Base-by-base conservation (phyloP, 1,284 basidiomycete species). In the Meira miltonrushii region DNA sequence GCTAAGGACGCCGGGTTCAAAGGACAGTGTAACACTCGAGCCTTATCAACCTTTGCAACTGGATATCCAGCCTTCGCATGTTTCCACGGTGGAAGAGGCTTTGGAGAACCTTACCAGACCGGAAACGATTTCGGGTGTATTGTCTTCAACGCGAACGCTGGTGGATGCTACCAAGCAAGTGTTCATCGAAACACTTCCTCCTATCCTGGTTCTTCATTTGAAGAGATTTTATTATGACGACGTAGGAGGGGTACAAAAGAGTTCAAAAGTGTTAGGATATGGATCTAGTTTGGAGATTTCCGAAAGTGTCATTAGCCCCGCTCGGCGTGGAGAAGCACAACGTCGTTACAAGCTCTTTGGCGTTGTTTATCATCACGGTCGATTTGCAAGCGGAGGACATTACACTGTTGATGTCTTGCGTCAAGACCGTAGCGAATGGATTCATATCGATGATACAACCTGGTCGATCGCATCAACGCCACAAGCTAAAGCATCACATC, bases 341-440 rank as follows among this genome's bases (percentile, higher is more conserved):
- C 82, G 85, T 13, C 84, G 84, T 67, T 96, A 95, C 78, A 86
- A 87, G 64, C 82, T 97, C 8, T 94, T 93, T 75, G 92, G 90
- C 67, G 92, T 88, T 19, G 82, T 97, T 8, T 97, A 97, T 79
- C 94, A 98, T 79, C 93, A 98, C 72, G 94, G 94, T 1, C 82
- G 84, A 49, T 89, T 88, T 12, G 92, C 94, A 0, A 87, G 87
- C 0, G 93, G 93, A 7, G 94, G 94, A 0, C 93, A 97, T 79
- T 98, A 97, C 81, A 98, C 93, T 1, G 85, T 95, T 47, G 88
- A 93, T 65, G 89, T 95, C 1, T 81, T 93, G 8, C 87, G 91
- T 62, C 88, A 90, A 19, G 85, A 86, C 67, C 84, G 85, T n/a
- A 68, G 70, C 65, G 79, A 69, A 62, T 97, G 90, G 94, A 84